Evolutionary conservation across 495 filamentous ascomycete species (phyloP).

Genomic region (Aspergillus haitiensis): DNA sequence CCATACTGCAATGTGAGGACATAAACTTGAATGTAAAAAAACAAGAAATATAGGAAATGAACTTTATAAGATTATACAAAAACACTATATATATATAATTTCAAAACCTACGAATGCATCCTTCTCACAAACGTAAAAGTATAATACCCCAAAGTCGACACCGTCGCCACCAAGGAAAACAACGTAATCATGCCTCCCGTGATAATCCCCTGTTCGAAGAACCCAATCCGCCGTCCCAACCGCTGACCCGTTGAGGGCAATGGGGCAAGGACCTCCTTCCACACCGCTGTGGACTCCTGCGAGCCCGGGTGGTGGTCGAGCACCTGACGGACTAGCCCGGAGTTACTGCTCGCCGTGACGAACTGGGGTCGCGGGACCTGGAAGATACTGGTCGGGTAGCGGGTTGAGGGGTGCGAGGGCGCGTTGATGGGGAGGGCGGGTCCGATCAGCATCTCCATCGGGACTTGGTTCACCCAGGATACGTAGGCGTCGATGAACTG

Average conservation of each 20-base stretch:
- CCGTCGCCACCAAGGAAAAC: conserved; percentile 27
- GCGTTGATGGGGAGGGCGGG: conserved; percentile 39
- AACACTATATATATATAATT: not conserved
- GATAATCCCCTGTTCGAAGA: conserved; percentile 55
- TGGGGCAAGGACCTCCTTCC: conserved; percentile 34
- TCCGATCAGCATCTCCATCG: conserved; percentile 46
- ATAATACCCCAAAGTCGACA: conserved; percentile 35
- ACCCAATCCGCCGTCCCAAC: conserved; percentile 42
- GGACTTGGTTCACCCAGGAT: conserved; percentile 54
- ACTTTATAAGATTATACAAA: not conserved
- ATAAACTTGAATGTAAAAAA: too few species aligned
- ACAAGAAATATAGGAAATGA: not conserved
- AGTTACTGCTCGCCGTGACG: conserved; percentile 20
- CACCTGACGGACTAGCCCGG: conserved; percentile 20
- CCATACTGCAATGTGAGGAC: too few species aligned
- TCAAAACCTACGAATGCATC: conserved; percentile 1
- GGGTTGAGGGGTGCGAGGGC: conserved; percentile 20
- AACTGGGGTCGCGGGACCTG: conserved; percentile 43
- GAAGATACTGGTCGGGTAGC: conserved; percentile 42
- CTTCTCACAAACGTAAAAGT: conserved; percentile 26
- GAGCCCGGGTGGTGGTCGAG: conserved; percentile 20
- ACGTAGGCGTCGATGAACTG: conserved; percentile 50
- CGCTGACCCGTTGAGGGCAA: conserved; percentile 41
- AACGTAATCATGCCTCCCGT: conserved; percentile 36
- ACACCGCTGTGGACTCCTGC: conserved; percentile 23